Base-by-base conservation (phyloP, 2,329 filamentous ascomycete genomes). In the Cadophora sp. region DNA sequence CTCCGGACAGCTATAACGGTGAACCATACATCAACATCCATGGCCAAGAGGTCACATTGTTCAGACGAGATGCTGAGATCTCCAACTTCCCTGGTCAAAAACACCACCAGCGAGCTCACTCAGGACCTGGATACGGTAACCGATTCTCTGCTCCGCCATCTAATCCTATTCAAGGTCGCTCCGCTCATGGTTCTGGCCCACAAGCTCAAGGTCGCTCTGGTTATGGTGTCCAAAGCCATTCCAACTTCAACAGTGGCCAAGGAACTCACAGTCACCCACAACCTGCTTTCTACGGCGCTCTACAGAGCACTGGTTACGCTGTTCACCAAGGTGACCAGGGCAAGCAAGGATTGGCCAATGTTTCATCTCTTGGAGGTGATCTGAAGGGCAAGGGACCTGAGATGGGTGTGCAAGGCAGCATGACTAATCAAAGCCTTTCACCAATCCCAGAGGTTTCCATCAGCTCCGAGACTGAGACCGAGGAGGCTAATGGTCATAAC, bases 51-150 rank as follows among this genome's bases (percentile, higher is more conserved):
- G 59, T 61, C 9, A 48, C 43, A 22, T 22, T 61, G 27, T 61
- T 61, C 30, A 30, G 59, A 61, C 43, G 45, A 33, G 30, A 47
- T 39, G 43, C 59, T 18, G 59, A 61, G 59, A 61, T 50, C 4
- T 61, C 53, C 53, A 39, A 39, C 18, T 41, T 56, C 33, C 53
- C 30, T 13, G 53, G 53, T 22, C 53, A 56, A 22, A 56, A 41
- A 18, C 53, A 56, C 41, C 53, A 56, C 6, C 53, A 56, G 33
- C 33, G 53, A 39, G 33, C 53, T 39, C n/a, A 20, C 30, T 56
- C 53, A 39, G 53, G 30, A 39, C 18, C 53, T 41, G 30, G 8
- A 39, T 39, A 56, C 20, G 53, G 53, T 3, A 39, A 39, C 4
- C 33, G 18, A 22, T 39, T 33, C 30, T 2, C 20, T 13, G n/a